Percentiles rank a stretch among this genome's conserved stretches.
These are phyloP conservation scores for Phytophthora litchii DNA, from an alignment of 352 stramenopile genomes.

Conservation along the genomic window DNA sequence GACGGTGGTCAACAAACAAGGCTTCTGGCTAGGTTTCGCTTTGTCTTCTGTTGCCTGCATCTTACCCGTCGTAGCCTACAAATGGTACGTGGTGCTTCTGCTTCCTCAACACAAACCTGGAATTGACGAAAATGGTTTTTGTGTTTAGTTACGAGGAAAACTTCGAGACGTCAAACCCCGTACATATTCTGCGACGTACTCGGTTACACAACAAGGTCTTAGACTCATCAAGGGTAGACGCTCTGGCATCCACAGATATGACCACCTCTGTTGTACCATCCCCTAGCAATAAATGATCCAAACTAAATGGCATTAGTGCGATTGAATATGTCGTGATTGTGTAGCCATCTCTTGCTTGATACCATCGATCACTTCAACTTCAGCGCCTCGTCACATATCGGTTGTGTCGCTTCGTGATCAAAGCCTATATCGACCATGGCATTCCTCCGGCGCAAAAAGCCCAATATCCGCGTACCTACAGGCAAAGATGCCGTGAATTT, in stretches of 20 bases:
- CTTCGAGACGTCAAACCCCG: conserved; percentile 70
- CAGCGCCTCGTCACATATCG: conserved; percentile 15
- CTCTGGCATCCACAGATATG: conserved; percentile 15
- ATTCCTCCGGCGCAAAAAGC: conserved; percentile 68
- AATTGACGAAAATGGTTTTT: background rate
- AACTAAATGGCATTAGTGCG: conserved; percentile 23
- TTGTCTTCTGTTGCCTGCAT: conserved; percentile 52
- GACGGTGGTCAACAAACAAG: conserved; percentile 32
- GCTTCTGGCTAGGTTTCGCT: conserved; percentile 71
- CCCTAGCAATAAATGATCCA: conserved; percentile 24
- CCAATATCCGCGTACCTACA: conserved; percentile 69
- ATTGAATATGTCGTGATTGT: background rate
- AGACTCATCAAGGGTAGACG: conserved; percentile 50
- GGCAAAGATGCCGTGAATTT: conserved; percentile 80
- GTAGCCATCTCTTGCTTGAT: too few relatives aligned
- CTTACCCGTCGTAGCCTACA: conserved; percentile 64
- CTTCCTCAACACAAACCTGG: background rate
- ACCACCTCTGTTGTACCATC: conserved; percentile 26
- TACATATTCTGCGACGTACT: conserved; percentile 77
- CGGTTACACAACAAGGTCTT: conserved; percentile 78
- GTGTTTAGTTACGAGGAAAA: conserved; percentile 68
- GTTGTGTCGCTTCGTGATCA: conserved; percentile 29
- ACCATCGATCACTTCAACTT: background rate
- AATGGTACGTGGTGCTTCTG: conserved; percentile 50
- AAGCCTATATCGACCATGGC: conserved; percentile 42